Evolutionary conservation across 495 filamentous ascomycete species (phyloP), one percentile per base, ranked within the genome.

Genomic region (Lepidopterella palustris): DNA sequence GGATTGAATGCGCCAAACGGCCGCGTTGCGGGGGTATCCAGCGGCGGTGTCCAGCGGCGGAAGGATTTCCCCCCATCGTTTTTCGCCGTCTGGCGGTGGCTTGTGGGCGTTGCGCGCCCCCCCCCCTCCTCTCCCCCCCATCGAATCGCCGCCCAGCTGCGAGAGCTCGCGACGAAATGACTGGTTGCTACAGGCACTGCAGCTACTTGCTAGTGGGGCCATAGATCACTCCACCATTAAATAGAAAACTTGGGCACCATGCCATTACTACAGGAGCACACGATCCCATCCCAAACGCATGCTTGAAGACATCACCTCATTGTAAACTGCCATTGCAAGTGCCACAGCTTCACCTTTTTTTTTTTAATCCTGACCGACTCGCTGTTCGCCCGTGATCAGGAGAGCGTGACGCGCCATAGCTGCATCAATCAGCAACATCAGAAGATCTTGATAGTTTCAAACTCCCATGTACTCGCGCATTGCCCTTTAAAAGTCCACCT

Each of bases 401-500:
- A 42, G 35, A 42, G 35, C 35, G 13, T 18, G 35, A 3, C 35
- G 3, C 10, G 35, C 35, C 9, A 42, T 11, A 42, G 35, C 18
- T 42, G 35, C 35, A 42, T 35, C 31, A 35, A 6, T 35, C 31
- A 35, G 6, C 13, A 3, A 3, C 35, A 3, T 2, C 35, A 18
- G 3, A 11, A 18, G 18, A 42, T 2, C 35, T 42, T 42, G 3
- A 3, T 42, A 13, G 2, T 2, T 42, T 42, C 35, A n/a, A n/a
- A 42, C 35, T 10, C 13, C 35, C 35, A 15, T 42, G 3, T 11
- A 11, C 35, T 42, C 35, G 13, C 3, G 13, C 35, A 42, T n/a
- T n/a, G 9, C 35, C 35, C 35, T 47, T 60, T 42, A 53, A 60
- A 60, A 60, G 49, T 31, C n/a, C 3, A 49, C 18, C 4, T 24